Conservation (phyloP, 2,329 filamentous ascomycete species). For the Claviceps africana region DNA sequence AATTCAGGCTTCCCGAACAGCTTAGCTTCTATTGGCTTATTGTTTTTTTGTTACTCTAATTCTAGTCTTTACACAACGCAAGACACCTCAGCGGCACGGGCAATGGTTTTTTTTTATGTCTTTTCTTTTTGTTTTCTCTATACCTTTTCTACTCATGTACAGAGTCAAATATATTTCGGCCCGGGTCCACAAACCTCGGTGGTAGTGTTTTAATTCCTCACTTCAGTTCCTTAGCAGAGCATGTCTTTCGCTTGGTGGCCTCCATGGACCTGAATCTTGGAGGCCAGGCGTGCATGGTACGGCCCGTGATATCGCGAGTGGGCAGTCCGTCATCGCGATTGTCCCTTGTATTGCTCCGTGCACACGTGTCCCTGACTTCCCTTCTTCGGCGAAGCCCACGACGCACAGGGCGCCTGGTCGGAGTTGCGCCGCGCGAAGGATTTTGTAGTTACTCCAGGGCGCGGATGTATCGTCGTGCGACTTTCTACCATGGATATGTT, state of each 20-base stretch:
- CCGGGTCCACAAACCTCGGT: neutral
- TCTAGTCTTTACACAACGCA: neutral
- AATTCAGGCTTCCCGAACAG: constrained; percentile 3
- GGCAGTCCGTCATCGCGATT: too few relatives aligned
- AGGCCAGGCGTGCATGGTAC: neutral
- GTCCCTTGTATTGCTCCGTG: too few relatives aligned
- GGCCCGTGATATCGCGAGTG: neutral
- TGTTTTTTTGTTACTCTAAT: neutral
- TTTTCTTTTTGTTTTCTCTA: constrained; percentile 2
- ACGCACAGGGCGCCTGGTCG: too few relatives aligned
- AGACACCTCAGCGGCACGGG: constrained; percentile 4
- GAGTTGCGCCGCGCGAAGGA: too few relatives aligned
- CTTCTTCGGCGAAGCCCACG: too few relatives aligned
- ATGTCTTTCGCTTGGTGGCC: too few relatives aligned
- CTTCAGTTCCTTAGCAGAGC: neutral
- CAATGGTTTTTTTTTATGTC: constrained; percentile 3
- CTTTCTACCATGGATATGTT: too few relatives aligned
- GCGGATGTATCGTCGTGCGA: too few relatives aligned
- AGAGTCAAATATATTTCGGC: constrained; percentile 5
- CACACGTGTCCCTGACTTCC: too few relatives aligned
- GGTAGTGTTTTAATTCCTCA: constrained; percentile 4
- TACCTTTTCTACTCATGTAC: constrained; percentile 5
- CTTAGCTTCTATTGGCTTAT: neutral
- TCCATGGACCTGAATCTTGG: neutral
- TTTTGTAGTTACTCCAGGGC: too few relatives aligned